Evolutionary conservation across 306 rosid genomes (phyloP), one percentile per base, ranked within the genome.

Genomic region (Quercus rubra): DNA sequence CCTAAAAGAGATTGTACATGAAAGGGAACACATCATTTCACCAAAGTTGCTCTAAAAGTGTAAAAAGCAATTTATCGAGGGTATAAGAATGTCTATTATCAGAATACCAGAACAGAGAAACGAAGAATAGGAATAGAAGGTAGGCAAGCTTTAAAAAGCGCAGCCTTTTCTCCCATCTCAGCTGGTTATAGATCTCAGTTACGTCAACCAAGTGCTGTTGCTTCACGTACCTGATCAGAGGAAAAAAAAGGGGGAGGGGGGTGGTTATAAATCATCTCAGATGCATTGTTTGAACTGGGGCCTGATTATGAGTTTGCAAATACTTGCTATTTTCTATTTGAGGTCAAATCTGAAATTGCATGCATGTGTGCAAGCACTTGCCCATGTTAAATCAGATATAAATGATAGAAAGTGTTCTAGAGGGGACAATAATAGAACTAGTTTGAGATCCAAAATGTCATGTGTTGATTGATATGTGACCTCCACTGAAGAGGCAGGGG

Each of bases 101-200:
- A 71, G 46, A 64, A 59, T 89, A 92, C 98, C 97, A 89, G 79
- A 89, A 67, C 73, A 92, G 68, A 49, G 92, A 89, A 55, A 87
- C 2, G 74, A 91, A 41, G 72, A 92, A 90, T 4, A 86, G 82
- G 70, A 83, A 0, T 59, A 89, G 10, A 55, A 90, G 80, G 78
- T 94, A 85, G 62, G 25, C 88, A 51, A 89, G 87, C 89, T 92
- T 92, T 57, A 80, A 71, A 31, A 75, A 77, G 52, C 97, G 87
- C 80, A 58, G 87, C 80, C 73, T 91, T 86, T 93, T 95, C 88
- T 95, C 99, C 87, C 81, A 68, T 73, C 77, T 89, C 81, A 95
- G 82, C 61, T 91, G 89, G 56, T 80, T 92, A 85, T 87, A 95
- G 80, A 95, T 92, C 86, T 95, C 99, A 3, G 99, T 95, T 70